Percentiles rank a stretch among this genome's conserved stretches.
Conservation (phyloP, 2,329 filamentous ascomycete genomes). For the Cladosporium sp. region DNA sequence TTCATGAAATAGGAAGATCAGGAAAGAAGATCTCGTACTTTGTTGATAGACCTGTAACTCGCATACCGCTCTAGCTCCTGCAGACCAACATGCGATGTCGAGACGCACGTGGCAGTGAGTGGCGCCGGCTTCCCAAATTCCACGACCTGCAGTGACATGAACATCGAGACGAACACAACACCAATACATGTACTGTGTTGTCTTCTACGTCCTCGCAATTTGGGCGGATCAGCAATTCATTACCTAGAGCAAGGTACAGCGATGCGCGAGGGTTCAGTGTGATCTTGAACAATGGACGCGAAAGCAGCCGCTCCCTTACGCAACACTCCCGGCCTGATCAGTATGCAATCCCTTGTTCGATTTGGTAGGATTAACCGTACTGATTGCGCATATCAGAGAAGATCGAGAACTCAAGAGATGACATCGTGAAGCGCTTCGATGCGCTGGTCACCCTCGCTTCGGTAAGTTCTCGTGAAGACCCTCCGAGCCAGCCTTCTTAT, state of each 20-base stretch:
- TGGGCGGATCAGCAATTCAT: background rate
- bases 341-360: constrained; percentile 19
- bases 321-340: constrained; percentile 38
- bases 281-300: constrained; percentile 4
- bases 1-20: no score
- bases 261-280: background rate
- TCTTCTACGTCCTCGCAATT: no score
- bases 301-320: constrained; percentile 25
- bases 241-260: background rate
- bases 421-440: constrained; percentile 50
- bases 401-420: constrained; percentile 37
- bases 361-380: background rate
- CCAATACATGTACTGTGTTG: background rate
- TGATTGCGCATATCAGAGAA: constrained; percentile 26
- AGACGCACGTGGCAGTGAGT: constrained; percentile 2
- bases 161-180: background rate
- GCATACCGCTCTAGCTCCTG: no score
- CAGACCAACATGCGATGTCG: background rate
- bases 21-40: no score
- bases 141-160: background rate
- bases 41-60: no score
- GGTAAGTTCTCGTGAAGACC: constrained; percentile 29
- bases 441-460: constrained; percentile 53
- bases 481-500: background rate
- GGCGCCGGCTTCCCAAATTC: background rate